Conservation (phyloP, 176 grass and related monocot species). For the Raddia guianensis region DNA sequence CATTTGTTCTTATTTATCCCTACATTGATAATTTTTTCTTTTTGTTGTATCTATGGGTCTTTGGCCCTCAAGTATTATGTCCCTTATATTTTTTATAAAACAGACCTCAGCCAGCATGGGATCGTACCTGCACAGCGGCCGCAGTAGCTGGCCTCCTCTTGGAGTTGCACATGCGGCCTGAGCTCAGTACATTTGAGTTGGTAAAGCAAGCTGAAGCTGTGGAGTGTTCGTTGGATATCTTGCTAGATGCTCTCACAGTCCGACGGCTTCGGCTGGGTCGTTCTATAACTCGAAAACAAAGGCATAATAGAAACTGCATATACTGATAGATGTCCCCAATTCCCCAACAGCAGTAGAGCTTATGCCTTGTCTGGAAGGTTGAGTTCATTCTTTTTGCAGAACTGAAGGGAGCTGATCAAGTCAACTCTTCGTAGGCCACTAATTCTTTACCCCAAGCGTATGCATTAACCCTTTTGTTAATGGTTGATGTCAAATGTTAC, state of each 20-base stretch:
- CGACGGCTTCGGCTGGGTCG: constrained; percentile 74
- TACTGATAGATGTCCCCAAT: constrained; percentile 19
- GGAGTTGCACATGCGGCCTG: constrained; percentile 58
- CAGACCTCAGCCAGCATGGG: constrained; percentile 92
- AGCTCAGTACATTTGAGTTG: constrained; percentile 51
- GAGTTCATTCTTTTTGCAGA: constrained; percentile 34
- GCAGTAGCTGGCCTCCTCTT: constrained; percentile 80
- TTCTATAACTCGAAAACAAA: constrained; percentile 73
- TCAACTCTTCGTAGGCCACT: neutral
- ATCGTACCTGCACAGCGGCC: constrained; percentile 82
- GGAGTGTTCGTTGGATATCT: constrained; percentile 67
- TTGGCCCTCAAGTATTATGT: neutral
- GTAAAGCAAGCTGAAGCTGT: constrained; percentile 76
- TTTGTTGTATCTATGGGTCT: neutral
- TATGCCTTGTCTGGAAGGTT: constrained; percentile 2
- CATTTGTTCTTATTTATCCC: neutral
- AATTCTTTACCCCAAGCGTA: neutral
- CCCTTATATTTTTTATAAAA: constrained; percentile 27
- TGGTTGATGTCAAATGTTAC: neutral
- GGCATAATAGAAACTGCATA: constrained; percentile 77
- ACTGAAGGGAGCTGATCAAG: constrained; percentile 10
- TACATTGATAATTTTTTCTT: neutral
- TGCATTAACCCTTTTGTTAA: neutral
- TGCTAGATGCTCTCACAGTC: constrained; percentile 67
- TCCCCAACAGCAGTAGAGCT: neutral